Base-by-base conservation (phyloP, 2,329 filamentous ascomycete genomes). In the Leptographium wingfieldii region DNA sequence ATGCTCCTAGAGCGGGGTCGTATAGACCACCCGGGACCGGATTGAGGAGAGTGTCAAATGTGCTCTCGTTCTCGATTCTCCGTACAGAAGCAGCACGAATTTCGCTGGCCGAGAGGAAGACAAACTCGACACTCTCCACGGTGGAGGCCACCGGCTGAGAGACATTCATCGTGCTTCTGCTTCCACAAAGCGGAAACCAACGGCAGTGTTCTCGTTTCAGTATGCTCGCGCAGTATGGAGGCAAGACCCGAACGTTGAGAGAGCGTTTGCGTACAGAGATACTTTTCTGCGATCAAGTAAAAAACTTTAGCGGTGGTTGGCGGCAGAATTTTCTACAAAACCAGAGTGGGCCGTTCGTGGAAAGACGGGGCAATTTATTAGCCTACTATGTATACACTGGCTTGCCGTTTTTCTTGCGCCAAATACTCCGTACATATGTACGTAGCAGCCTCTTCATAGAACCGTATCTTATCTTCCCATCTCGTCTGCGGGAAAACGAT, bases 21-120 rank as follows among this genome's bases (percentile, higher is more conserved):
- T 99, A 96, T 10, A 99, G 80, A 71, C 94, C 94, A 61, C 91
- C 91, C 16, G 91, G 88, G 11, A 95, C 82, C 9, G 92, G 92
- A 68, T 96, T 92, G 65, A 95, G 80, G 60, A 96, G 83, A 61
- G 84, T 90, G 74, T 97, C 94, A 72, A 97, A 94, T n/a, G 94
- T 96, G 66, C 83, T 89, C 57, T 91, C 87, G 76, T 95, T 95
- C 69, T 95, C 88, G 67, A 99, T 95, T 73, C 86, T 85, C 77
- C 94, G 94, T 66, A 96, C 94, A 10, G 94, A 99, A 67, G 97
- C 84, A 63, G 85, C 82, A 71, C 86, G 85, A 70, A 99, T 91
- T 73, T 99, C 92, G 62, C 86, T 79, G 57, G 85, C 80, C 25
- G 88, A 84, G 66, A 97, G 83, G 69, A 95, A 90, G 54, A 84